Base-by-base conservation (phyloP, 2,329 filamentous ascomycete genomes). In the Cryphonectria radicalis region DNA sequence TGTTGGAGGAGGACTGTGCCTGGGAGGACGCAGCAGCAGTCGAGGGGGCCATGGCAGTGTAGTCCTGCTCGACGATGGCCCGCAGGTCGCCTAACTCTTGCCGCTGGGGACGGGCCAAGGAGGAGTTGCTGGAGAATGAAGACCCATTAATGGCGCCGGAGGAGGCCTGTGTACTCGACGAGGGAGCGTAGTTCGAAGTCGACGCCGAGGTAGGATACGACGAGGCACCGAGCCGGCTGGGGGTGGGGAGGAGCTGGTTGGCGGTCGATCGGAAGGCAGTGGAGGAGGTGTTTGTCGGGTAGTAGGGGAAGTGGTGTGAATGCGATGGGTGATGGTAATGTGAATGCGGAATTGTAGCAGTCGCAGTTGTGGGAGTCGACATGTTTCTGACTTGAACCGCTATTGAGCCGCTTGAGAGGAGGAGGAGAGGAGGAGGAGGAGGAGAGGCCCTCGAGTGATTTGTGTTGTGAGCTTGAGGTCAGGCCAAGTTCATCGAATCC, bases 301-400 rank as follows among this genome's bases (percentile, higher is more conserved):
- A 73, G 53, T 86, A 90, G 72, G 84, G 79, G 73, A 84, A 80
- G 75, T 85, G 81, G 73, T 84, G 86, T 63, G 86, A 79, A 77
- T 89, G 86, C 17, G 63, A 50, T 6, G 42, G 43, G 78, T 91
- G 91, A 84, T 90, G 90, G 78, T 87, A 87, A 73, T 88, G 87
- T 81, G 90, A 90, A 77, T 88, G 89, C 79, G 90, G 90, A 79
- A 93, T 86, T 76, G 90, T 92, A 78, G 90, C 90, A 80, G 91
- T 92, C 77, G 91, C 91, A 78, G 91, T 92, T 74, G 92, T 93
- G 76, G 93, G 92, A 76, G 92, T 94, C 86, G 93, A 95, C 93
- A 95, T 95, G 81, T 74, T 81, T 78, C 74, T 76, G 68, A 66
- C 72, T 71, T 65, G 65, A n/a, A 14, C 65, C 35, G 68, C 68